phyloP scores from a whole-genome alignment of 495 filamentous ascomycete genomes.

The Daldinia vernicosa region DNA sequence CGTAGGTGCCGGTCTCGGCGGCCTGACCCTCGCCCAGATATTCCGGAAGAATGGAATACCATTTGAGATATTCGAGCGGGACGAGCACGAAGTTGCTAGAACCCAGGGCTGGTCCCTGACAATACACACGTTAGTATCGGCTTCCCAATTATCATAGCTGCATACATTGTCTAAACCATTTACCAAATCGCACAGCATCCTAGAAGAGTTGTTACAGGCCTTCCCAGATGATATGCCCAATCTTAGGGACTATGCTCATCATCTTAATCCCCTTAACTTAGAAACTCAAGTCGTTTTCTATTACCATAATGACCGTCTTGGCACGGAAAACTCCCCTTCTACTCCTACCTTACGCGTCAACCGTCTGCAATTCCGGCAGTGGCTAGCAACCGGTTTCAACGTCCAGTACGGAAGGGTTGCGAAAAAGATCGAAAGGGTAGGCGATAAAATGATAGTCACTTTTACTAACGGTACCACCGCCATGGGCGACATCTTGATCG shows the following conservation, averaged over 20 bases:
- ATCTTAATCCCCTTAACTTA: slow-evolving; percentile 42
- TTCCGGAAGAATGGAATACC: slow-evolving; percentile 60
- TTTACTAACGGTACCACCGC: slow-evolving; percentile 41
- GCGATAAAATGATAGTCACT: slow-evolving; percentile 37
- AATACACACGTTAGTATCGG: slow-evolving; percentile 37
- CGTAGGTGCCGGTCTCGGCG: slow-evolving; percentile 60
- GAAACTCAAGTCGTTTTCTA: slow-evolving; percentile 45
- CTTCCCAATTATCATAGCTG: neutral
- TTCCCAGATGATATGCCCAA: slow-evolving; percentile 49
- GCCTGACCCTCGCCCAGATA: slow-evolving; percentile 62
- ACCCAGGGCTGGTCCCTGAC: slow-evolving; percentile 51
- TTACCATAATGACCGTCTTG: slow-evolving; percentile 39
- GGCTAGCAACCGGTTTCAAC: slow-evolving; percentile 39
- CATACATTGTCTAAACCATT: slow-evolving; percentile 1
- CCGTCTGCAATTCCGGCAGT: slow-evolving; percentile 39
- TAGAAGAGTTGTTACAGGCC: slow-evolving; percentile 45
- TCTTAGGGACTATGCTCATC: slow-evolving; percentile 45
- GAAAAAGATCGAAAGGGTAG: slow-evolving; percentile 36
- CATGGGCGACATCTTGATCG: slow-evolving; percentile 42
- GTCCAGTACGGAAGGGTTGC: slow-evolving; percentile 43
- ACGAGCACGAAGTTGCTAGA: slow-evolving; percentile 50
- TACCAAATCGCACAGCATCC: slow-evolving; percentile 16
- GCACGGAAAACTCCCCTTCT: slow-evolving; percentile 33
- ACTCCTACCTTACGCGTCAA: slow-evolving; percentile 38
- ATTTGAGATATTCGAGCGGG: slow-evolving; percentile 62